Evolutionary conservation across 257 asterid genomes (phyloP), one percentile per base, ranked within the genome.

Genomic region (Galeopsis tetrahit): DNA sequence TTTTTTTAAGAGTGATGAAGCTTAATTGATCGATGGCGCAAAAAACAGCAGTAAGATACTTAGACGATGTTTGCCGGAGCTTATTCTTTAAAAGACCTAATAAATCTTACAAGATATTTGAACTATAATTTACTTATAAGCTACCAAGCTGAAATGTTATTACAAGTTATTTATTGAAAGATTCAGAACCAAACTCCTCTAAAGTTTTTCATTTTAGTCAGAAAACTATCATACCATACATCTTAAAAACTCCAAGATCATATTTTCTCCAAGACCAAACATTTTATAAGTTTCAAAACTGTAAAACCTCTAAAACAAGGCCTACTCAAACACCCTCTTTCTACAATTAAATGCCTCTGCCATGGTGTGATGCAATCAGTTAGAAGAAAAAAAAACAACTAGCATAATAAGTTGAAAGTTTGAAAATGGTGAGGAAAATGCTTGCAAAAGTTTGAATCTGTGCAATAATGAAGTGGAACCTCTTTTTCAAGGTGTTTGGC

Each of bases 401-500:
- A 28, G 59, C 9, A 36, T 44, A 15, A 13, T 9, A 46, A 11
- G 60, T 46, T 36, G 39, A 55, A 67, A 66, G 31, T 36, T 6
- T 58, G 44, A 31, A 57, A 44, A 38, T 46, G 8, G 43, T 28
- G 40, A 42, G 35, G 7, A 40, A 48, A 65, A 64, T 44, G 69
- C 70, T 42, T 38, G 74, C 51, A 80, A 36, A 52, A 7, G 35
- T 48, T 60, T n/a, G 60, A 21, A 34, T 28, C 56, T 43, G 39
- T 2, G 10, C 14, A 53, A 43, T 71, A 38, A 63, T 13, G 57
- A 21, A 21, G 14, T 4, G 13, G 21, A 73, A 31, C 31, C 73
- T 43, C 7, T 17, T 71, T 38, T 71, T 46, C 71, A 36, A 63
- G 17, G 48, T 64, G 61, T 17, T 72, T 49, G 32, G 31, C 71